Evolutionary conservation across 2,329 filamentous ascomycete species (phyloP).

Genomic region (Zymoseptoria tritici): DNA sequence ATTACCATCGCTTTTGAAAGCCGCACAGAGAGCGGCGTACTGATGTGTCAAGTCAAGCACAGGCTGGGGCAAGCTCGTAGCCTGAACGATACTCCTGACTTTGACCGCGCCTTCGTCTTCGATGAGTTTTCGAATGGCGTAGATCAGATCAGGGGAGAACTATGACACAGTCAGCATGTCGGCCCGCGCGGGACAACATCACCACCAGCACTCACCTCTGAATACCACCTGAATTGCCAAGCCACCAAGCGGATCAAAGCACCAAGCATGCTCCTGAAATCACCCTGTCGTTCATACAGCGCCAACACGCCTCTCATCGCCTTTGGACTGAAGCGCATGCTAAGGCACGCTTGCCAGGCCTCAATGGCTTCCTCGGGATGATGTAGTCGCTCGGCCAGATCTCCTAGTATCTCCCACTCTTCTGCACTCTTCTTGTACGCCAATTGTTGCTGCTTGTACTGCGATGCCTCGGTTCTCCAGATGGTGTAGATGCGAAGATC

Average conservation of each 20-base stretch:
- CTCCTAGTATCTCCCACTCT: slow-evolving; percentile 96
- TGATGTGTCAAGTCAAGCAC: slow-evolving; percentile 93
- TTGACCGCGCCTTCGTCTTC: slow-evolving; percentile 97
- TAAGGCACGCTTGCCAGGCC: slow-evolving; percentile 81
- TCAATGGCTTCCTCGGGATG: slow-evolving; percentile 87
- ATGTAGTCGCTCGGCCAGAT: slow-evolving; percentile 85
- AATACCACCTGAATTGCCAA: slow-evolving; percentile 99
- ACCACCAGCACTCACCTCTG: slow-evolving; percentile 55
- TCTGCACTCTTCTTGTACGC: slow-evolving; percentile 95
- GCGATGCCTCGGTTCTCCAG: slow-evolving; percentile 96
- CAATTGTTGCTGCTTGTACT: slow-evolving; percentile 86
- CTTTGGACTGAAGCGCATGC: slow-evolving; percentile 86
- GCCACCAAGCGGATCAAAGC: slow-evolving; percentile 87
- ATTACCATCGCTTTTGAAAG: slow-evolving; percentile 88
- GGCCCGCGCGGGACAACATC: not conserved
- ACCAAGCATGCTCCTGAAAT: slow-evolving; percentile 71
- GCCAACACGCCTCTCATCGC: slow-evolving; percentile 78
- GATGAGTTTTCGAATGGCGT: slow-evolving; percentile 82
- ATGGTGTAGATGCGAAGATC: slow-evolving; percentile 98
- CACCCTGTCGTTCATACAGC: slow-evolving; percentile 68
- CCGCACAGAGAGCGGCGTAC: slow-evolving; percentile 88
- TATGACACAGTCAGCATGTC: slow-evolving; percentile 26
- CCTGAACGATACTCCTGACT: slow-evolving; percentile 92
- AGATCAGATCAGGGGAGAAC: slow-evolving; percentile 88
- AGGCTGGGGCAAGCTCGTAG: slow-evolving; percentile 84